Conservation (phyloP, 2,329 filamentous ascomycete genomes). For the Pestalotiopsis sp. region DNA sequence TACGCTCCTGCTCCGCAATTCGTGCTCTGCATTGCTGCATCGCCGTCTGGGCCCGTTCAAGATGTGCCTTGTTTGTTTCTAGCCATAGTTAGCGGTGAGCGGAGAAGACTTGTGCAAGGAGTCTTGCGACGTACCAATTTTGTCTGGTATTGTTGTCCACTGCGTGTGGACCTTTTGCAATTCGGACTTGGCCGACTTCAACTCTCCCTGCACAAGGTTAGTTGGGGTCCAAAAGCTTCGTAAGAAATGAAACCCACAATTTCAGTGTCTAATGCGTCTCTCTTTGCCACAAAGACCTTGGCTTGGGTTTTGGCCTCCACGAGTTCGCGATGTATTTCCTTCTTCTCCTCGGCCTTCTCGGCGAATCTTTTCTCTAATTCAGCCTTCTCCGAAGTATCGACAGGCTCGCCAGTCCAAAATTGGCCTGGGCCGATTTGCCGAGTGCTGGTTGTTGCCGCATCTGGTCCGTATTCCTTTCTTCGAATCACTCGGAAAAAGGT, state of each 20-base stretch:
- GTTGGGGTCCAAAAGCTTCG: not conserved
- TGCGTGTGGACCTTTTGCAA: conserved; percentile 66
- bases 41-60: conserved; percentile 31
- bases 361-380: conserved; percentile 56
- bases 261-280: conserved; percentile 40
- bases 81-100: not conserved
- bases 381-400: conserved; percentile 66
- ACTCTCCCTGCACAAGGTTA: conserved; percentile 13
- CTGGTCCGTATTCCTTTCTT: conserved; percentile 77
- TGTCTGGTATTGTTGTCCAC: conserved; percentile 68
- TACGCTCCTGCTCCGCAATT: conserved; percentile 50
- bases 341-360: conserved; percentile 39
- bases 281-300: conserved; percentile 35
- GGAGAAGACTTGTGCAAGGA: not conserved
- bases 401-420: conserved; percentile 76
- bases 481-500: conserved; percentile 65
- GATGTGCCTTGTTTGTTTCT: conserved; percentile 35
- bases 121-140: conserved; percentile 57
- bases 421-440: conserved; percentile 59
- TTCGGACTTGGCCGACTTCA: conserved; percentile 64
- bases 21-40: conserved; percentile 37
- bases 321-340: conserved; percentile 33
- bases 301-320: conserved; percentile 37
- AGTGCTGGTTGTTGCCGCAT: conserved; percentile 69
- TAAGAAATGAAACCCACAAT: conserved; percentile 36